Evolutionary conservation across 2,329 filamentous ascomycete species (phyloP).

Genomic region (Neobulgaria alba): DNA sequence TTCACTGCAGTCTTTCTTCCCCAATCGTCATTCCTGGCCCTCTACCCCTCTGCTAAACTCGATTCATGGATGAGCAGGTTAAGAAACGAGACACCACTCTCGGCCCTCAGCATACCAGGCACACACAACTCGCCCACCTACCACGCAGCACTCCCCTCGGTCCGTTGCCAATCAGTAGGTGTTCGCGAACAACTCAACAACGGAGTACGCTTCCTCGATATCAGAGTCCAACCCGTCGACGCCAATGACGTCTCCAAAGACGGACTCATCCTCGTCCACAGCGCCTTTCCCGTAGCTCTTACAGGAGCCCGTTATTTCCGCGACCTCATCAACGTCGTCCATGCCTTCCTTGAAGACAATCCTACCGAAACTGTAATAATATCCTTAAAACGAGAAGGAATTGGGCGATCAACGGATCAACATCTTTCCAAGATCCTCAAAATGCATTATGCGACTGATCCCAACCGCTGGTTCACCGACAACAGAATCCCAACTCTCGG

Average conservation of each 20-base stretch:
- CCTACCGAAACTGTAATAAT: slow-evolving; percentile 77
- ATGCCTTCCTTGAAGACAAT: slow-evolving; percentile 68
- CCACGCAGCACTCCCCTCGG: slow-evolving; percentile 78
- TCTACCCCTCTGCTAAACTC: slow-evolving; percentile 65
- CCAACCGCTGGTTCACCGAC: slow-evolving; percentile 67
- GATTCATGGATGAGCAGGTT: slow-evolving; percentile 75
- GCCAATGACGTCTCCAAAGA: slow-evolving; percentile 51
- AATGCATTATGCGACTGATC: slow-evolving; percentile 57
- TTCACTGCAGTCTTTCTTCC: slow-evolving; percentile 61
- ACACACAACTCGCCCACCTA: slow-evolving; percentile 92
- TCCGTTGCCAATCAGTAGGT: slow-evolving; percentile 81
- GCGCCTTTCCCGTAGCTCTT: slow-evolving; percentile 79
- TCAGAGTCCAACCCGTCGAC: slow-evolving; percentile 64
- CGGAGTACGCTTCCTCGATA: slow-evolving; percentile 89
- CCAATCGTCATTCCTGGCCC: slow-evolving; percentile 43
- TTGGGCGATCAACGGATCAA: slow-evolving; percentile 69
- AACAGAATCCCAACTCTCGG: slow-evolving; percentile 70
- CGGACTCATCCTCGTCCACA: slow-evolving; percentile 75
- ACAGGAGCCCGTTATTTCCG: slow-evolving; percentile 73
- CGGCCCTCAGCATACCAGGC: slow-evolving; percentile 80
- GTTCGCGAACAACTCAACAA: slow-evolving; percentile 74
- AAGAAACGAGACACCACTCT: slow-evolving; percentile 61
- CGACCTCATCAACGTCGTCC: slow-evolving; percentile 60
- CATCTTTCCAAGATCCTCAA: slow-evolving; percentile 68
- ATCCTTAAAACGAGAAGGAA: slow-evolving; percentile 84